phyloP scores from a whole-genome alignment of 1,284 basidiomycete species.

The Ustilago hordei region DNA sequence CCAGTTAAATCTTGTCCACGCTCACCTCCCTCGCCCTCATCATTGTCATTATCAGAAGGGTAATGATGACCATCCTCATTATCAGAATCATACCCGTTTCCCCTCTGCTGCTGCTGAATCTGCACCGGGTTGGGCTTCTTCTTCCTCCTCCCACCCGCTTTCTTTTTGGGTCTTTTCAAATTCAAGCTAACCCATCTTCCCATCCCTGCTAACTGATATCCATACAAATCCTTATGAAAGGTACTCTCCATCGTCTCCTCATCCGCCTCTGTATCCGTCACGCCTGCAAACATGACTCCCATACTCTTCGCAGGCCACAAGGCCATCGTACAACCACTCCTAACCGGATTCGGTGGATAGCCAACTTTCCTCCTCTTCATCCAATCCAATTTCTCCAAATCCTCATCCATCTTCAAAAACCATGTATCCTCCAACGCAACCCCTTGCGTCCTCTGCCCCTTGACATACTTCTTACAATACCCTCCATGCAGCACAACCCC shows the following conservation, averaged over 20 bases:
- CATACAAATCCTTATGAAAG: slow-evolving; percentile 70
- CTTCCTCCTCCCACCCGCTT: slow-evolving; percentile 72
- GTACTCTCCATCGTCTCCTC: slow-evolving; percentile 82
- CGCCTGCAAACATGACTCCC: slow-evolving; percentile 89
- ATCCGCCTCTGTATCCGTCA: slow-evolving; percentile 86
- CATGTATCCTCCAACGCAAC: slow-evolving; percentile 91
- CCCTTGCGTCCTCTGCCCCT: slow-evolving; percentile 85
- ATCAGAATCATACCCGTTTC: slow-evolving; percentile 39
- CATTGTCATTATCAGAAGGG: slow-evolving; percentile 37
- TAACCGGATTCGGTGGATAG: slow-evolving; percentile 71
- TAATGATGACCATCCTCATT: slow-evolving; percentile 31
- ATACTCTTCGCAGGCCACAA: slow-evolving; percentile 77
- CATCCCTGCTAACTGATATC: slow-evolving; percentile 81
- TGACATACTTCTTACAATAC: slow-evolving; percentile 90
- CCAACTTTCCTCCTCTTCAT: slow-evolving; percentile 83
- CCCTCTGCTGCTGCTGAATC: slow-evolving; percentile 29
- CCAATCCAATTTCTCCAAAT: slow-evolving; percentile 76
- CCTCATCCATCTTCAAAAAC: slow-evolving; percentile 77
- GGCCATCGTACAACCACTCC: slow-evolving; percentile 85
- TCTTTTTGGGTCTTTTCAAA: slow-evolving; percentile 74
- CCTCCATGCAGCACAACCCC: slow-evolving; percentile 88
- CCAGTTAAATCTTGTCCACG: slow-evolving; percentile 24
- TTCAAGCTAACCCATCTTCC: slow-evolving; percentile 85
- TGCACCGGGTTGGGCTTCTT: slow-evolving; percentile 72
- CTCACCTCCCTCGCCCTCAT: neutral